Evolutionary conservation across 2,329 filamentous ascomycete genomes (phyloP), one percentile per base, ranked within the genome.

Genomic region (Microdochium bolleyi): DNA sequence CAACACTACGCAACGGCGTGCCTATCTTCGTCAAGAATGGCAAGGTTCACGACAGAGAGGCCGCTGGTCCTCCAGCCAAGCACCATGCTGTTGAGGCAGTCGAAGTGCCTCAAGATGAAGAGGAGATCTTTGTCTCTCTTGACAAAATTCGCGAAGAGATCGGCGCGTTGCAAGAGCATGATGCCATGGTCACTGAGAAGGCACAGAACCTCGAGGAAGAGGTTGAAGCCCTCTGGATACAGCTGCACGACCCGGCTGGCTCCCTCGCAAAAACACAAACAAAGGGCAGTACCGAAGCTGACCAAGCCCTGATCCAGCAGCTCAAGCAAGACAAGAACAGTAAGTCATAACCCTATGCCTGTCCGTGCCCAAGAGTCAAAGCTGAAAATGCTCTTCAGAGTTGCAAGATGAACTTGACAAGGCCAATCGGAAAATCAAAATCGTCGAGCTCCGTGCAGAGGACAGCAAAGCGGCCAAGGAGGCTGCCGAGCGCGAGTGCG

Each of bases 371-470:
- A 14, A 38, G 8, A 7, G 41, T 19, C 5, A 13, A 11, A 13
- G 30, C 53, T 56, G 34, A 57, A 51, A 78, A 24, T 75, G 82
- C 60, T 71, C 88, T 46, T 75, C 80, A 49, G 74, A 80, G 21
- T 70, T 88, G 37, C 80, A 85, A 60, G 71, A 76, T 8, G 82
- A 80, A 16, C 70, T 88, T 1, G 82, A 86, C 54, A 76, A 84
- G 57, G 75, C 80, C 37, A 82, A 83, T 52, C 79, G 79, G 48
- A 85, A 85, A 61, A 71, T 80, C 24, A 81, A 77, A 55, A 74
- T 82, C n/a, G 74, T 78, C 34, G 82, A 87, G 50, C 82, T 84
- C 51, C 78, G 83, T 56, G 83, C 79, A 54, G 80, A 85, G 56
- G 78, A 82, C 3, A 68, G 87, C 44, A 74, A 76, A 2, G 75